Evolutionary conservation across 495 filamentous ascomycete genomes (phyloP).

Genomic region (Penicillium nucicola): DNA sequence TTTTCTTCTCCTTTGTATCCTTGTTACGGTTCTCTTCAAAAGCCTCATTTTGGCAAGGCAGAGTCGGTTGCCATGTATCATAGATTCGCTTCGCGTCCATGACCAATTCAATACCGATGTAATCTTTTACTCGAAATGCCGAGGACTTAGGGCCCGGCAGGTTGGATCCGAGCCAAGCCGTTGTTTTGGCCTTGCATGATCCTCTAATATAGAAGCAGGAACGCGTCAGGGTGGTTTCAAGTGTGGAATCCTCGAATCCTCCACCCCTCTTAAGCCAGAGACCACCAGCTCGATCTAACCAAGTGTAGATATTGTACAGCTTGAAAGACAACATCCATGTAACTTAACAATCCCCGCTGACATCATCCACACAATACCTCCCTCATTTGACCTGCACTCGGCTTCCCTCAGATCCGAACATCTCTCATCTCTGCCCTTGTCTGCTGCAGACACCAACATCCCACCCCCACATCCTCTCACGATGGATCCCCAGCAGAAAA

Average conservation of each 20-base stretch:
- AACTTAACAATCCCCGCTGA: slow-evolving; percentile 26
- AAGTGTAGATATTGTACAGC: no score
- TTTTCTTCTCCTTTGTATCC: slow-evolving; percentile 17
- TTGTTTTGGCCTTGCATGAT: not conserved
- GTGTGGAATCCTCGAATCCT: no score
- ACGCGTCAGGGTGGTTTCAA: not conserved
- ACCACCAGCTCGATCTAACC: no score
- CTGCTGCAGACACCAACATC: no score
- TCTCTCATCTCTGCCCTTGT: no score
- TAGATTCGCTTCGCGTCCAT: slow-evolving; percentile 33
- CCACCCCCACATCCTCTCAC: not conserved
- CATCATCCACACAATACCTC: slow-evolving; percentile 34
- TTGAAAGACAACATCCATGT: no score
- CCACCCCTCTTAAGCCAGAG: no score
- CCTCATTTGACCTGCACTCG: not conserved
- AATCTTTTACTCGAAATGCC: slow-evolving; percentile 1
- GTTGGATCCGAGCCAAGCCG: not conserved
- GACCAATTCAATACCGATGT: slow-evolving; percentile 26
- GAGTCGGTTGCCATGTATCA: slow-evolving; percentile 33
- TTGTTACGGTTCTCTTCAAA: slow-evolving; percentile 27
- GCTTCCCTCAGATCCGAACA: slow-evolving; percentile 15
- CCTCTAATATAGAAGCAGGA: not conserved
- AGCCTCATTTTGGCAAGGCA: slow-evolving; percentile 14
- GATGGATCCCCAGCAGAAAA: slow-evolving; percentile 3
- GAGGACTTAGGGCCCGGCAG: not conserved